Evolutionary conservation across 257 asterid species (phyloP).

Genomic region (Eustoma russellianum): DNA sequence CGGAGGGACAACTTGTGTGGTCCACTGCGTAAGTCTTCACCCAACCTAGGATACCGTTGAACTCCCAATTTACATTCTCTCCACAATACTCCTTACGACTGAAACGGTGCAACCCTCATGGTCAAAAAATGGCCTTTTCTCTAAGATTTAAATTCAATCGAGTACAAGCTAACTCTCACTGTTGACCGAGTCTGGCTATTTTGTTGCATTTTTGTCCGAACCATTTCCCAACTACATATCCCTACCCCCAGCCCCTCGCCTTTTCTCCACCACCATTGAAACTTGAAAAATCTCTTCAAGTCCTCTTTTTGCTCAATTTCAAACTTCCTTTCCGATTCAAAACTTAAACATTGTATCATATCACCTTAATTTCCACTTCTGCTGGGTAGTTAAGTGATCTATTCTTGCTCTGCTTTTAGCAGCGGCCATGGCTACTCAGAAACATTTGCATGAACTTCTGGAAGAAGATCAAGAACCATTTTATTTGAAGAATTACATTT

Average conservation of each 20-base stretch:
- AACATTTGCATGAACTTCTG: slow-evolving; percentile 55
- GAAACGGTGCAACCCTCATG: no score
- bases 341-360: not conserved
- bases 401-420: not conserved
- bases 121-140: no score
- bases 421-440: slow-evolving; percentile 14
- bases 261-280: not conserved
- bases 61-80: no score
- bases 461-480: slow-evolving; percentile 79
- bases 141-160: no score
- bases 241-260: not conserved
- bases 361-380: not conserved
- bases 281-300: slow-evolving; percentile 36
- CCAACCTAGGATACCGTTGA: no score
- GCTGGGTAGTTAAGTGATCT: not conserved
- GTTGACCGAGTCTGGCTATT: slow-evolving; percentile 3
- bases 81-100: no score
- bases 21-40: no score
- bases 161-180: no score
- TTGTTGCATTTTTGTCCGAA: slow-evolving; percentile 14
- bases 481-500: slow-evolving; percentile 40
- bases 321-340: slow-evolving; percentile 3
- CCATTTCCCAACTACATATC: slow-evolving; percentile 18
- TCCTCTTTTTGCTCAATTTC: slow-evolving; percentile 9
- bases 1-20: no score